Base-by-base conservation (phyloP, 2,329 filamentous ascomycete species). In the Coniochaeta prunicola region DNA sequence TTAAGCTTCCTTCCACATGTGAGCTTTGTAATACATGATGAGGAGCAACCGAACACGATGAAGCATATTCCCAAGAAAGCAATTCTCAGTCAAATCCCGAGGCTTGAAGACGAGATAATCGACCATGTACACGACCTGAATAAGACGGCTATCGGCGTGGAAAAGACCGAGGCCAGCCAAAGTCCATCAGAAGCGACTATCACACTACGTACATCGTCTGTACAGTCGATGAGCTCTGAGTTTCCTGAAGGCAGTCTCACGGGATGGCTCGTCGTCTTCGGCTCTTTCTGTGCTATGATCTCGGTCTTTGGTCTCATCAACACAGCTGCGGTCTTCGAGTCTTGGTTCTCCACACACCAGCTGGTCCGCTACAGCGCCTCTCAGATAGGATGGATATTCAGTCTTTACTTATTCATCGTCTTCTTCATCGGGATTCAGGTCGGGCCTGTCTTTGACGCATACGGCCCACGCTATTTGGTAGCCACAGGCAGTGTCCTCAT, bases 331-430 rank as follows among this genome's bases (percentile, higher is more conserved):
- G 87, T 88, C 1, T 89, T 92, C 72, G 87, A 93, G 73, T 83
- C 88, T 15, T 93, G 93, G 71, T 82, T 96, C 61, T 79, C 84
- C 33, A 81, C 79, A 21, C 77, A 96, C 69, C 90, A 94, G 67
- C 80, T 96, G 21, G 76, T 75, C n/a, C 74, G 80, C 24, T 87
- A 91, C 70, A 82, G 75, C 58, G 80, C 87, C 12, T 86, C 86
- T 4, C 79, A 83, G 57, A 86, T 92, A 55, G 89, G 89, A n/a
- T 96, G 91, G 91, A 90, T 96, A 63, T 92, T 93, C 66, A 87
- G 87, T 65, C 75, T 94, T 57, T 93, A 92, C 68, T 79, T 90
- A 31, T 96, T 94, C 68, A 76, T 93, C 53, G 83, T 89, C 53
- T 93, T 94, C 71, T 90, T 93, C 67, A 85, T 89, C 38, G 90